Evolutionary conservation across 805 yeast species (phyloP), one percentile per base, ranked within the genome.

Genomic region (Scheffersomyces coipomensis): DNA sequence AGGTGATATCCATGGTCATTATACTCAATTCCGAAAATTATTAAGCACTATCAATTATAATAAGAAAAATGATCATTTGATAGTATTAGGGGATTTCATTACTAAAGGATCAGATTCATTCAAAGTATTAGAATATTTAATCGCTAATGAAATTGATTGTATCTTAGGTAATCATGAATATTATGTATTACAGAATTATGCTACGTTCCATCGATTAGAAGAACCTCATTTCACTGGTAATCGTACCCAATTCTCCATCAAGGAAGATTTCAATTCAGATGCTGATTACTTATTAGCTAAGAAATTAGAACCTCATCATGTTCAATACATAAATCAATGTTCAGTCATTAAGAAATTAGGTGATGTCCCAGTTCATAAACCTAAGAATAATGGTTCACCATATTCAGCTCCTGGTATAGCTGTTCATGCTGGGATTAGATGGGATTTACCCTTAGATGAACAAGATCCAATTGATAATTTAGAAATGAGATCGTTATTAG

Each of bases 1-100:
- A 19, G 97, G 98, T 3, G 98, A 90, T 58, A 78, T 90, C 17
- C 98, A 90, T 62, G 97, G 97, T 2, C 81, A 82, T 49, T 78
- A 71, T 50, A 62, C 68, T 6, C 79, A 78, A 51, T 64, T 89
- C 39, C 56, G 57, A 40, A 61, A 68, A 35, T 65, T 91, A 29
- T 62, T 90, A 39, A 51, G 67, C 7, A 73, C 78, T 51, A 50
- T 78, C 16, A 59, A 71, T 10, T 78, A 70, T 51, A 68, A 78
- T 40, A 56, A 59, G 12, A 51, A 66, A 16, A 50, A 58, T 7
- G 95, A 88, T 55, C 75, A 75, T 32, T 68, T 89, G 11, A 62
- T 90, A 1, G 64, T 89, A 17, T 60, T 89, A 16, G 98, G 98
- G 3, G 97, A 90, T 55, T 87, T 89, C 58, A 68, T 87, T 13